Evolutionary conservation across 2,329 filamentous ascomycete species (phyloP), one percentile per base, ranked within the genome.

Genomic region (Pyrenophora seminiperda): DNA sequence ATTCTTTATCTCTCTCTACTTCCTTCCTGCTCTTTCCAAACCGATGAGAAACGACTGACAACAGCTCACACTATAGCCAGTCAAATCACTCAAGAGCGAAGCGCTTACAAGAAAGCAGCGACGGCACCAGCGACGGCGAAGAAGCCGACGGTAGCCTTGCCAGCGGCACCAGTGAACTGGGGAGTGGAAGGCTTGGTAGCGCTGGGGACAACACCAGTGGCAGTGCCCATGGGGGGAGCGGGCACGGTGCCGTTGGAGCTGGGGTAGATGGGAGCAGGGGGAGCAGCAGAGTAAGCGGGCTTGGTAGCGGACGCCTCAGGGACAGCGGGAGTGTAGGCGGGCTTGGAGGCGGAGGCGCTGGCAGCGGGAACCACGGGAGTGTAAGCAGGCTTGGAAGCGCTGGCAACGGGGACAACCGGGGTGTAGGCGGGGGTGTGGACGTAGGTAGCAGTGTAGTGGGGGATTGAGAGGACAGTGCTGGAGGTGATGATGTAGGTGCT

Each of bases 121-220:
- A 68, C 77, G 58, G 80, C 73, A 73, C 77, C 81, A 65, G 80
- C 74, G 60, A 83, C 70, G 67, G 77, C 79, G 51, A 79, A 76
- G 55, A 83, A 73, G 63, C 77, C 79, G 51, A 77, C 79, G 66
- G 78, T 79, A 53, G 72, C 74, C 73, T 79, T 77, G 67, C 74
- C 73, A 64, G 79, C 80, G 63, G 77, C 81, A 47, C 79, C 81
- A 51, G 79, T 81, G 77, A 76, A 81, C 59, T 67, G 56, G 45
- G 58, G 65, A 17, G 52, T 54, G 34, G 49, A 5, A 38, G 62
- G 53, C 59, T 64, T 62, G 66, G 62, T 55, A 65, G 62, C 47
- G 66, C 63, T 53, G 65, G 67, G 57, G 59, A 59, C 27, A 61
- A 42, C 46, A 37, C 61, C 61, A 39, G 57, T 65, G 33, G 53